Evolutionary conservation across 305 asterid species (phyloP), one percentile per base, ranked within the genome.

Genomic region (Fraxinus platypoda): DNA sequence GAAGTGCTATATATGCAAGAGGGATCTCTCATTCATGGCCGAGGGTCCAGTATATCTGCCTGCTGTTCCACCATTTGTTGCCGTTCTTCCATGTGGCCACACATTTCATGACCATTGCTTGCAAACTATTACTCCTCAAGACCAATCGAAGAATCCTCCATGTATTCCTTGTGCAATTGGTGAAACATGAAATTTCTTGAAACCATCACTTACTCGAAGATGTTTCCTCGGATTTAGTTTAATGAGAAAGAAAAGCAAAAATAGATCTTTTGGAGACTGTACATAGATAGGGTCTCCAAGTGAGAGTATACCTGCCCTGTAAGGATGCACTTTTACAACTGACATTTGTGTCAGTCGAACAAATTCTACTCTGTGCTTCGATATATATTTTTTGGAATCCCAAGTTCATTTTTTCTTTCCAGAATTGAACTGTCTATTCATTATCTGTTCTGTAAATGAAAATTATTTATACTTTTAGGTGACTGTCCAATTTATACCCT

Each of bases 131-230:
- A 93, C 97, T 41, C 94, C 98, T 1, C 30, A 82, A 81, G 94
- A 88, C 79, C 93, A 90, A 75, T 74, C 64, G 5, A 87, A 83
- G 35, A 70, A 78, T 75, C 98, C 98, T 78, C 95, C 97, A 33
- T 94, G 98, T 89, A 92, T 94, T 82, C 98, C 98, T 75, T 94
- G 98, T 76, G 97, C 88, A 78, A 78, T 90, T 33, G 96, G 94
- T 80, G 98, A 92, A 85, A 77, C 87, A 3, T 91, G 81, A 83
- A 26, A 23, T 74, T 25, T 59, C 30, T 21, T 38, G 57, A 66
- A 62, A 71, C 43, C 43, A 33, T 17, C 37, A 66, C 74, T 25
- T 12, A 66, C 74, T 28, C 19, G 37, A 68, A 28, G 74, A 6
- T 26, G 21, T 26, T 68, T 12, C 8, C 74, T 68, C 35, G 37